Evolutionary conservation across 768 basidiomycete genomes (phyloP), one percentile per base, ranked within the genome.

Genomic region (Paxillus ammoniavirescens): DNA sequence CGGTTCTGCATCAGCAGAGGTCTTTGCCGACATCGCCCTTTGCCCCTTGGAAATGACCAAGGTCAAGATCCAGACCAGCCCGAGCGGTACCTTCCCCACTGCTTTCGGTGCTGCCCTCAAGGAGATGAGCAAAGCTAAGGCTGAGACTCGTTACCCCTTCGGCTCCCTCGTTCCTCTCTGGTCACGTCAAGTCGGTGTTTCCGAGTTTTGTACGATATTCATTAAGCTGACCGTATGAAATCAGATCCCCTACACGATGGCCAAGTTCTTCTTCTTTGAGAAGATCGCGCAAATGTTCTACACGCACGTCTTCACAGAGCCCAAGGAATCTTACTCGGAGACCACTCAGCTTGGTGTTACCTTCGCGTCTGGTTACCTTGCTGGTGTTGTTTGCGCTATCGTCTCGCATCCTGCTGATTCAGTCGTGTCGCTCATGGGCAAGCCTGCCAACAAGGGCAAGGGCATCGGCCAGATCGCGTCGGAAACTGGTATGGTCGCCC

Each of bases 351-450:
- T 98, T 63, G 86, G 88, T 59, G 75, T 96, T 63, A 96, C 93
- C 60, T 91, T 97, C 69, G 81, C 81, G 18, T 93, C 91, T 55
- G 94, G 94, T 78, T 89, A 96, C 73, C 84, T 96, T 64, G 91
- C 94, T 68, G 95, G 95, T 86, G 86, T 97, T 65, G 84, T 96
- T 68, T 95, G 93, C 70, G 95, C 95, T 62, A 77, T 93, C 72
- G 95, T 98, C 71, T 98, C 95, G 15, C 94, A 98, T 71, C 94
- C 94, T 46, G 94, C 94, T 61, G 94, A 98, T 72, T 88, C 94
- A 37, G 73, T 98, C 59, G 89, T 97, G 61, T 96, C 93, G 53
- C 84, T 85, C 72, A 93, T 97, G 75, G 93, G 94, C 71, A 98
- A 98, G 81, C 79, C 83, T 56, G 70, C 78, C 58, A 90, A 92